Evolutionary conservation across 1,139 yeast genomes (phyloP).

Genomic region (Debaryomyces robertsiae): DNA sequence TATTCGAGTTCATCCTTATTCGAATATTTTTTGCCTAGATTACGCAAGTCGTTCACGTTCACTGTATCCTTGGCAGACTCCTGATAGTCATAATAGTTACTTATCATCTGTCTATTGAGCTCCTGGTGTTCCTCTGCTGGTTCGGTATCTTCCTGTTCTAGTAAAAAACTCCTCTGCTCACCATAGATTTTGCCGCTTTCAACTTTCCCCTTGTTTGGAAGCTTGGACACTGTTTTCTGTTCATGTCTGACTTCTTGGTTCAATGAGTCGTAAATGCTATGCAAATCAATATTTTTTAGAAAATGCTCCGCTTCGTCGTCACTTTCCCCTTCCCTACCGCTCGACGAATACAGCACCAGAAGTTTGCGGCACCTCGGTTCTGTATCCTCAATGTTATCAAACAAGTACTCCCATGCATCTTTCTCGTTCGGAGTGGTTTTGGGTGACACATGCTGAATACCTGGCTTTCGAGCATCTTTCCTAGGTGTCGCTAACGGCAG

Average conservation of each 20-base stretch:
- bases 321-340: neutral
- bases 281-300: conserved; percentile 2
- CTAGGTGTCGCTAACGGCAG: conserved; percentile 9
- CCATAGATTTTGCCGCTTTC: conserved; percentile 20
- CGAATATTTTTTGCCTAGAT: conserved; percentile 15
- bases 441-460: neutral
- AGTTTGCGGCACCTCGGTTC: neutral
- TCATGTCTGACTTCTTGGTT: neutral
- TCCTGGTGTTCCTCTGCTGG: conserved; percentile 10
- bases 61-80: conserved; percentile 6
- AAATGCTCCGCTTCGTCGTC: neutral
- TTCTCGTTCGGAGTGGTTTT: conserved; percentile 18
- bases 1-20: conserved; percentile 19
- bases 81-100: conserved; percentile 16
- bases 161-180: conserved; percentile 25
- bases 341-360: neutral
- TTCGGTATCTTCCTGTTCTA: conserved; percentile 16
- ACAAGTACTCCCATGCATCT: conserved; percentile 26
- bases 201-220: conserved; percentile 1
- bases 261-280: conserved; percentile 4
- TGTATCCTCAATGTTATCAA: conserved; percentile 18
- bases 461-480: neutral
- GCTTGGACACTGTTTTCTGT: neutral
- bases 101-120: conserved; percentile 12
- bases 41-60: conserved; percentile 25